Conservation (phyloP, 257 asterid species). For the Solanum megistacrolobum region DNA sequence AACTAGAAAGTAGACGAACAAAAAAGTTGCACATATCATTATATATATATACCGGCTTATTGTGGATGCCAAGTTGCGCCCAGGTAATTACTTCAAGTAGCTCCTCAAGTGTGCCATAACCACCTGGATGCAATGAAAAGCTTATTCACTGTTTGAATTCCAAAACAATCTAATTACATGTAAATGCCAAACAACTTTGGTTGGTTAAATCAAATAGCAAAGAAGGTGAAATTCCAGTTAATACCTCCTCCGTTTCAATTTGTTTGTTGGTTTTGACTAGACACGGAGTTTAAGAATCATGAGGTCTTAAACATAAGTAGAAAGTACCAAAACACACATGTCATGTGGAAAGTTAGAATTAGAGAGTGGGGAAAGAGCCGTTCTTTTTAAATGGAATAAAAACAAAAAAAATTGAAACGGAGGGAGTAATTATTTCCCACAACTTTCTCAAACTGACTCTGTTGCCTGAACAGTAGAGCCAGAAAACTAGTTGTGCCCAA, state of each 20-base stretch:
- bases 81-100: constrained; percentile 94
- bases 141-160: not conserved
- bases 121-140: constrained; percentile 41
- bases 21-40: not conserved
- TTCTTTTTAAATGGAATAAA: too few species aligned
- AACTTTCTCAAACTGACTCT: not conserved
- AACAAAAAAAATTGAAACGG: not conserved
- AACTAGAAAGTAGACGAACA: not conserved
- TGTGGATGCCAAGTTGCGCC: constrained; percentile 98
- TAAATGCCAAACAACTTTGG: not conserved
- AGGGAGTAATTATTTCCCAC: not conserved
- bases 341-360: not conserved
- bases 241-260: not conserved
- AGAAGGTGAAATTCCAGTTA: not conserved
- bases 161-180: not conserved
- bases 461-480: not conserved
- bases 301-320: not conserved
- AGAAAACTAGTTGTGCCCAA: not conserved
- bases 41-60: constrained; percentile 63
- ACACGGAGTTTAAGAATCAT: not conserved
- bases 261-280: not conserved
- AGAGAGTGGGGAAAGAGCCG: not conserved
- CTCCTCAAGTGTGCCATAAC: constrained; percentile 97
- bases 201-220: not conserved
- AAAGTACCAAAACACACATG: not conserved